These are phyloP conservation scores for Ophiosphaerella narmari DNA, from an alignment of 2,329 filamentous ascomycete genomes.

Conservation along the genomic window DNA sequence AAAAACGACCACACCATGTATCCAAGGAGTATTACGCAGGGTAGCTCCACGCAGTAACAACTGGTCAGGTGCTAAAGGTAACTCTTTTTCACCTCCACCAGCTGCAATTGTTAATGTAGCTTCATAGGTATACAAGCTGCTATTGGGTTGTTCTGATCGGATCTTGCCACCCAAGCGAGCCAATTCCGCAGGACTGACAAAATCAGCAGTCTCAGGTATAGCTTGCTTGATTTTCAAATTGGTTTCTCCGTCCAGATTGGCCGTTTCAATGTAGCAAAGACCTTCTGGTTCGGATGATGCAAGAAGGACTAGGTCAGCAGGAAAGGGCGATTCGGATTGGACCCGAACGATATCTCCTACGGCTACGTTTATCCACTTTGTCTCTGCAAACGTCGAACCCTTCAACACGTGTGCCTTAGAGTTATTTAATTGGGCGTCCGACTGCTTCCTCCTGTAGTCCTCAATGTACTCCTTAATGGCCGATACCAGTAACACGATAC, in stretches of 20 bases:
- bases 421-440: slow-evolving; percentile 84
- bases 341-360: slow-evolving; percentile 94
- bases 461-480: slow-evolving; percentile 93
- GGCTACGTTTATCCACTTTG: slow-evolving; percentile 90
- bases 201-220: slow-evolving; percentile 84
- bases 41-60: slow-evolving; percentile 91
- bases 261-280: slow-evolving; percentile 97
- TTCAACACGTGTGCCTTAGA: slow-evolving; percentile 82
- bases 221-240: slow-evolving; percentile 99
- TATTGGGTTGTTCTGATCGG: slow-evolving; percentile 96
- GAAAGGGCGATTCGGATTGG: slow-evolving; percentile 92
- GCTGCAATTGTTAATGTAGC: slow-evolving; percentile 90
- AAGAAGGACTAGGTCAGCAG: slow-evolving; percentile 87
- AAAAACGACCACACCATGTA: slow-evolving; percentile 94
- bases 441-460: slow-evolving; percentile 86
- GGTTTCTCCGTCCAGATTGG: slow-evolving; percentile 95
- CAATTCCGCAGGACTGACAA: slow-evolving; percentile 86
- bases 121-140: slow-evolving; percentile 97
- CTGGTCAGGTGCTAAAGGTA: slow-evolving; percentile 89
- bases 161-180: slow-evolving; percentile 84
- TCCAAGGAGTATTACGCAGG: slow-evolving; percentile 93
- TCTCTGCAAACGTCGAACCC: slow-evolving; percentile 82
- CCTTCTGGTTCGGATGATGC: slow-evolving; percentile 97
- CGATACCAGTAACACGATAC: slow-evolving; percentile 89
- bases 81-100: slow-evolving; percentile 89